phyloP scores from a whole-genome alignment of 768 basidiomycete species.

The Hericium coralloides region DNA sequence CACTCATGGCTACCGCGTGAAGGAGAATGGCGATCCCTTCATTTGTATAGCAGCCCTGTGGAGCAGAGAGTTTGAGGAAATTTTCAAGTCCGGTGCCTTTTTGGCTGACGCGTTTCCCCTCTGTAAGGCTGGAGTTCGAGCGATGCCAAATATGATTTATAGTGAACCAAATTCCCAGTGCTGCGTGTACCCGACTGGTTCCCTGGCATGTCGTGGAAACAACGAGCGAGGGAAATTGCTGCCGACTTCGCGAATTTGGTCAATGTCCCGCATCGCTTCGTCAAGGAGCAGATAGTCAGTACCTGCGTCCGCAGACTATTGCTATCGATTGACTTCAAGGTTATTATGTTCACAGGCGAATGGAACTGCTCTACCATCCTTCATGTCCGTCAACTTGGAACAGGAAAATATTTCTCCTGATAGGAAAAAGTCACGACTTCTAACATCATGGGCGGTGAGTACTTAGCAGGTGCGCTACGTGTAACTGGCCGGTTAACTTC shows the following conservation, averaged over 20 bases:
- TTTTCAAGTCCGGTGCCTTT: conserved; percentile 10
- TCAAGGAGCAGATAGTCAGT: conserved; percentile 11
- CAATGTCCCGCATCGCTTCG: conserved; percentile 12
- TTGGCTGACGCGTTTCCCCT: conserved; percentile 17
- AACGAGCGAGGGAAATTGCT: not conserved
- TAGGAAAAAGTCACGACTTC: conserved; percentile 12
- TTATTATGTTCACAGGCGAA: conserved; percentile 5
- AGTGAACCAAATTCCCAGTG: conserved; percentile 11
- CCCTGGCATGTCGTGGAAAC: conserved; percentile 21
- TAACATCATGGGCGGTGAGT: not conserved
- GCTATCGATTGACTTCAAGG: not conserved
- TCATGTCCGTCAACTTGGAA: conserved; percentile 9
- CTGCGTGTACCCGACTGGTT: conserved; percentile 23
- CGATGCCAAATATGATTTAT: too few species aligned
- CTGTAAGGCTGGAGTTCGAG: conserved; percentile 10
- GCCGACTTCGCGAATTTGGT: not conserved
- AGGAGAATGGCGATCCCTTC: conserved; percentile 18
- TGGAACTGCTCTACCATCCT: conserved; percentile 8
- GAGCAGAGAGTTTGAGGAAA: conserved; percentile 5
- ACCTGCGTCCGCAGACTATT: too few species aligned
- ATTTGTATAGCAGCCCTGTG: conserved; percentile 13
- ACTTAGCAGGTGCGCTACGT: too few species aligned
- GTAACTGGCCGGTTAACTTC: too few species aligned
- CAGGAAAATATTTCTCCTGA: conserved; percentile 1
- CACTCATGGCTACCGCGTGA: conserved; percentile 21